Base-by-base conservation (phyloP, 2,329 filamentous ascomycete species). In the Reticulascus tulasneorum region DNA sequence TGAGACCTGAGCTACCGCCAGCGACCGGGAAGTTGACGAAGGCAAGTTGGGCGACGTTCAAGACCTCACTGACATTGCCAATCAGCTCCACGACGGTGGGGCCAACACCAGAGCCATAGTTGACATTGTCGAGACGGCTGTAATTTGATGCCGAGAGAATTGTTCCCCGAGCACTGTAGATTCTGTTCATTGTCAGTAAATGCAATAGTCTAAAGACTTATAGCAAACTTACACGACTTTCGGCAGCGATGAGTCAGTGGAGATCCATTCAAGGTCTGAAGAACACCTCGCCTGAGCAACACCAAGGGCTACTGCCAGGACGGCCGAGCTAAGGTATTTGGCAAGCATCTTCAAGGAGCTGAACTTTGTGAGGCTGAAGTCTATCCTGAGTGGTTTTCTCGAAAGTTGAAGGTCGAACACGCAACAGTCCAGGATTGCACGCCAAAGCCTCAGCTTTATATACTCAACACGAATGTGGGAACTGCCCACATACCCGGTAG, bases 131-230 rank as follows among this genome's bases (percentile, higher is more conserved):
- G 1, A 60, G 44, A 4, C 54, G 48, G 35, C 55, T 55, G 35
- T 56, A 55, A 22, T 54, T 56, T 2, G 56, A 61, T n/a, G 51
- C 51, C 3, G 56, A 56, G n/a, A 60, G 40, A 16, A 58, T 59
- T 8, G 54, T 60, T 3, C 54, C 56, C 5, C 45, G 46, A 0
- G 52, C 46, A 29, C 45, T 56, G 24, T 51, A 50, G 16, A 54
- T 47, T 23, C 42, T 49, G 28, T 13, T n/a, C n/a, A n/a, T n/a
- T n/a, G 28, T 10, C 16, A 20, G 12, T 9, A 20, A 22, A 22
- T 9, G 20, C 11, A 9, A n/a, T 6, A 19, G 15, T n/a, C n/a
- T 11, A 19, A 21, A n/a, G 11, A 7, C 5, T 16, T 6, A 9
- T 7, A 7, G 10, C 12, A 3, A 16, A 47, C 51, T 29, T 38